Evolutionary conservation across 1,284 basidiomycete genomes (phyloP).

Genomic region (Heterobasidion occidentale): DNA sequence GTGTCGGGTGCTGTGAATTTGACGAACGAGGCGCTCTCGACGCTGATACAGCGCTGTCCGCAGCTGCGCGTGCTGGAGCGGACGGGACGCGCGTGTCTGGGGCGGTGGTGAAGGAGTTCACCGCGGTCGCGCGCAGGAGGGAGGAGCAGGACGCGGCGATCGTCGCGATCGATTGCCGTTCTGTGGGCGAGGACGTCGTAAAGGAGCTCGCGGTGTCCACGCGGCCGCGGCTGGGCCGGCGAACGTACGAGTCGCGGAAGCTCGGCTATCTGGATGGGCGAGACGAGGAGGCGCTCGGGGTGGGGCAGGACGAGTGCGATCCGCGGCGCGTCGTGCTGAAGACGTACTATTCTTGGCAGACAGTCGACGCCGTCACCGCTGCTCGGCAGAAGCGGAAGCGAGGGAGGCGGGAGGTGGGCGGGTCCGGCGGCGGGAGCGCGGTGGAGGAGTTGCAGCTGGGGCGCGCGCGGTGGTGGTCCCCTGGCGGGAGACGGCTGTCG

Average conservation of each 20-base stretch:
- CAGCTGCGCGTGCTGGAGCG: constrained; percentile 62
- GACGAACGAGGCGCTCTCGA: constrained; percentile 52
- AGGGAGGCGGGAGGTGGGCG: constrained; percentile 31
- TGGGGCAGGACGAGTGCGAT: constrained; percentile 73
- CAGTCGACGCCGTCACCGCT: constrained; percentile 62
- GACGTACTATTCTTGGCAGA: constrained; percentile 84
- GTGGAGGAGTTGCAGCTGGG: constrained; percentile 21
- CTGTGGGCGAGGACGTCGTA: constrained; percentile 52
- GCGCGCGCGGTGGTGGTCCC: constrained; percentile 36
- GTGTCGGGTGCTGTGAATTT: constrained; percentile 64
- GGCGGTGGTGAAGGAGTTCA: constrained; percentile 60
- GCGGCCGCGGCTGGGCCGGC: constrained; percentile 67
- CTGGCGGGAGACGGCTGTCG: constrained; percentile 26
- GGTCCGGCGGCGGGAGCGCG: constrained; percentile 20
- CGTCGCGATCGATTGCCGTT: constrained; percentile 72
- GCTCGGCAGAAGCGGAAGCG: constrained; percentile 52
- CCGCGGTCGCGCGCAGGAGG: constrained; percentile 44
- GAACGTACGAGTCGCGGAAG: constrained; percentile 58
- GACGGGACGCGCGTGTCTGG: constrained; percentile 74
- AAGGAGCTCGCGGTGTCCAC: constrained; percentile 48
- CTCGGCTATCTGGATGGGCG: constrained; percentile 59
- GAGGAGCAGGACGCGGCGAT: constrained; percentile 43
- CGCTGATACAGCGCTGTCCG: constrained; percentile 59
- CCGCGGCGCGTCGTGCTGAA: constrained; percentile 67
- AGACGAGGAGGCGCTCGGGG: constrained; percentile 52